Evolutionary conservation across 345 rosid genomes (phyloP), one percentile per base, ranked within the genome.

Genomic region (Geranium rotundifolium): DNA sequence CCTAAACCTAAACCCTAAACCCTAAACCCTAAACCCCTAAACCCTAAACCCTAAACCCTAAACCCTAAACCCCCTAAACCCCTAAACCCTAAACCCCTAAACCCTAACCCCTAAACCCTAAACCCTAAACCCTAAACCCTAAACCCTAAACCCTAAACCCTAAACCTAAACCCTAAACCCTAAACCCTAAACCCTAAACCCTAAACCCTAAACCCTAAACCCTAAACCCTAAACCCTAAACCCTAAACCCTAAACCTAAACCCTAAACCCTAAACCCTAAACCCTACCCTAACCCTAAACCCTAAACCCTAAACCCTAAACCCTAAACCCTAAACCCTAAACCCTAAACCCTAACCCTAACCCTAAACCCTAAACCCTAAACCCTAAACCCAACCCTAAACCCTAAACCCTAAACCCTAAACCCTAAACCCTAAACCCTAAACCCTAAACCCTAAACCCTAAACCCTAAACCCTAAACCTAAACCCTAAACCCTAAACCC

Each of bases 401-500:
- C 63, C 69, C 69, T 61, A 63, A 71, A 65, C 69, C 74, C 66
- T 56, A 65, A 71, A 61, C 65, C 70, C 66, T 61, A 62, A 69
- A 64, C 73, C 73, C 69, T 60, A 31, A 71, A 65, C 65, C 70
- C 66, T 57, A 60, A 71, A 64, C 54, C 69, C 62, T 39, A 52
- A 63, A 64, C 63, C 65, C 66, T 56, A 50, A 70, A 70, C 54
- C 73, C 73, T 54, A 59, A 70, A 70, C 64, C 73, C 62, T 60
- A 60, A 71, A 39, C 67, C 61, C 57, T 31, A 60, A 71, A 62
- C 70, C 70, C 63, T n/a, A n/a, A n/a, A n/a, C 75, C 61, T 34
- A 60, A 71, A 65, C 65, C 74, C 66, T 61, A 60, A 71, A 66
- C 67, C 75, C 71, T 34, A 62, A 72, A 72, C 71, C 70, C 62